Conservation (phyloP, 2,329 filamentous ascomycete species). For the Diaporthe vexans region DNA sequence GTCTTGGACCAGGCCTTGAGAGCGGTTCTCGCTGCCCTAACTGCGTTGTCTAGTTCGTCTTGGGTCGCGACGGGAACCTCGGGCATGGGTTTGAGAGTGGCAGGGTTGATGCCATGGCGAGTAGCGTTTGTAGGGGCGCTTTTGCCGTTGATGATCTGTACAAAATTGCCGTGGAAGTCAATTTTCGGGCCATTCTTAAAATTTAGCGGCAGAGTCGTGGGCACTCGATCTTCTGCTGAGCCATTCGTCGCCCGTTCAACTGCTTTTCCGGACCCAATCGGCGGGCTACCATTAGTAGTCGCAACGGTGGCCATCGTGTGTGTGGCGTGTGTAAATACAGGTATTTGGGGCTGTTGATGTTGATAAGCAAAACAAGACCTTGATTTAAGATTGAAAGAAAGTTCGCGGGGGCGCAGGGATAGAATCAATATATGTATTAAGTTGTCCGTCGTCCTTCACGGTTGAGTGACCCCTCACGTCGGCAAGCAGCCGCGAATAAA, state of each 20-base stretch:
- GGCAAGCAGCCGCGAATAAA: not conserved
- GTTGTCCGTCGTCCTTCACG: not conserved
- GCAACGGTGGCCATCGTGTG: not conserved
- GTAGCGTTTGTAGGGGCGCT: not conserved
- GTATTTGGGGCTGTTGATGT: no score
- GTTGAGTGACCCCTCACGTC: not conserved
- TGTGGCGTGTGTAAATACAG: not conserved
- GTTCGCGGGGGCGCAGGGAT: no score
- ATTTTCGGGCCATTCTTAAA: not conserved
- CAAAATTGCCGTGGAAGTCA: slow-evolving; percentile 48
- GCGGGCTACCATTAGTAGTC: not conserved
- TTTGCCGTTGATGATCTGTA: slow-evolving; percentile 17
- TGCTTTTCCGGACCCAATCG: not conserved
- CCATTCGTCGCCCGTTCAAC: no score
- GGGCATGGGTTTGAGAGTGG: not conserved
- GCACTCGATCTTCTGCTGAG: no score
- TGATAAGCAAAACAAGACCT: no score
- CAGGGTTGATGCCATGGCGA: slow-evolving; percentile 21
- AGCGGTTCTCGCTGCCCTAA: not conserved
- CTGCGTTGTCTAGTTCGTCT: not conserved
- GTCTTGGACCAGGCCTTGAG: slow-evolving; percentile 18
- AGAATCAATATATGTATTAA: not conserved
- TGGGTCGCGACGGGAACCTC: slow-evolving; percentile 11
- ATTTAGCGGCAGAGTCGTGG: no score
- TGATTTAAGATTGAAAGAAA: no score